Evolutionary conservation across 129 eudicot species (phyloP).

Genomic region (Solidago caesia): DNA sequence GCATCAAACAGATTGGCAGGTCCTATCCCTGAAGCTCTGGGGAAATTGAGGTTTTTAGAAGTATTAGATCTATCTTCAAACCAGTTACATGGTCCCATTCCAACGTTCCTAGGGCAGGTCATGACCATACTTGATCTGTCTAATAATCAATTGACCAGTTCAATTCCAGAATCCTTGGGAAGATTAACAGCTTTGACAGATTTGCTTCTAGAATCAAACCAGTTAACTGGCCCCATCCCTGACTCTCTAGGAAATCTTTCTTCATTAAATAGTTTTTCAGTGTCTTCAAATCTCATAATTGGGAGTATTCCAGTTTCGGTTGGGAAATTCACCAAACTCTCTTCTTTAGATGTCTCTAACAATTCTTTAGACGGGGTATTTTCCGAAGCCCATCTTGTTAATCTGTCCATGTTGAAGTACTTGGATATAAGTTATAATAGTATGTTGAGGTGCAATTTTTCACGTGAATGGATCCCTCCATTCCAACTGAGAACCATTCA

Average conservation of each 20-base stretch:
- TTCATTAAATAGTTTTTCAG: neutral
- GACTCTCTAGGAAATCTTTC: constrained; percentile 5
- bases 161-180: constrained; percentile 1
- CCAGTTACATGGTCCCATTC: constrained; percentile 2
- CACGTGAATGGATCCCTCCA: constrained; percentile 16
- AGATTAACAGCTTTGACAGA: neutral
- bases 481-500: neutral
- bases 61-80: constrained; percentile 4
- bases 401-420: constrained; percentile 4
- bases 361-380: constrained; percentile 2
- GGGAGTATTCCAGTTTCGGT: constrained; percentile 7
- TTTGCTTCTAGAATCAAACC: neutral
- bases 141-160: neutral
- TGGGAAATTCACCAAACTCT: constrained; percentile 13
- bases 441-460: neutral
- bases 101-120: constrained; percentile 7
- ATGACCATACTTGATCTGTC: neutral
- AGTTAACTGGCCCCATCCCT: constrained; percentile 2
- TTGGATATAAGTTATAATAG: constrained; percentile 5
- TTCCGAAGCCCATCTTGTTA: constrained; percentile 15
- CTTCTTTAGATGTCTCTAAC: neutral
- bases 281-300: neutral
- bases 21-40: constrained; percentile 1
- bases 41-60: neutral
- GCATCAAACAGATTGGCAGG: neutral